A percentile compares a stretch with the other conserved stretches of the same genome.
Conservation (phyloP, 1,284 basidiomycete genomes). For the Cutaneotrichosporon cavernicola region DNA sequence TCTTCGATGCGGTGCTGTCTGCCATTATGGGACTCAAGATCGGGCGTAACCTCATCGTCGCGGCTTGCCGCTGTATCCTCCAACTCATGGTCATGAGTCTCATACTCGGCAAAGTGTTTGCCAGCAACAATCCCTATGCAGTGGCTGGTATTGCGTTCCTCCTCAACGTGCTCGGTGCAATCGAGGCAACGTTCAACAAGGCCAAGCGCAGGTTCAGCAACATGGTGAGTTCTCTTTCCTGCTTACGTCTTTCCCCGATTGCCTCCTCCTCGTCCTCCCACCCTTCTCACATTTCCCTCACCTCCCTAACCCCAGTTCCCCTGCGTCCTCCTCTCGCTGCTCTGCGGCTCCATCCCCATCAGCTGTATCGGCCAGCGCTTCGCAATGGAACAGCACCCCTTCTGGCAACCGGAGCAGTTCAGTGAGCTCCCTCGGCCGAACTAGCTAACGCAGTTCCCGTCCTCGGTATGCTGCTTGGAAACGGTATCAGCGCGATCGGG, state of each 20-base stretch:
- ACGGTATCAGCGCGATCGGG: constrained; percentile 70
- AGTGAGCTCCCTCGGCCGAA: constrained; percentile 56
- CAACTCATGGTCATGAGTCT: constrained; percentile 72
- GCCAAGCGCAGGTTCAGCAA: constrained; percentile 67
- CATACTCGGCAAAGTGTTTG: constrained; percentile 70
- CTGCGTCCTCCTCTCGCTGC: constrained; percentile 66
- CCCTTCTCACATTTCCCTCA: neutral
- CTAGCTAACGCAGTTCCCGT: constrained; percentile 63
- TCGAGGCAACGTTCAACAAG: constrained; percentile 64
- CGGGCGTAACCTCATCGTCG: constrained; percentile 65
- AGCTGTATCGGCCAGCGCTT: constrained; percentile 72
- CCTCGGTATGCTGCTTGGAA: constrained; percentile 82
- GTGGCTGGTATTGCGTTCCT: constrained; percentile 72
- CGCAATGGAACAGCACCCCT: constrained; percentile 71
- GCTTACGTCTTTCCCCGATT: too few species aligned
- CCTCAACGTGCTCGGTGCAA: constrained; percentile 68
- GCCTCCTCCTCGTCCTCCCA: too few species aligned
- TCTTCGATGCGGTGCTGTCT: constrained; percentile 59
- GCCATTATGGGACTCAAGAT: constrained; percentile 65
- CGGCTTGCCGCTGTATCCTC: constrained; percentile 69
- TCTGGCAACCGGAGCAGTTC: constrained; percentile 78
- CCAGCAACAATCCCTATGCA: constrained; percentile 68
- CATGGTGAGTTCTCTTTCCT: constrained; percentile 60
- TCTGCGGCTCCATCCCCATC: constrained; percentile 73
- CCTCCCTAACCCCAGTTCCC: constrained; percentile 60